phyloP scores from a whole-genome alignment of 2,329 filamentous ascomycete genomes.

The Aureobasidium zeae region DNA sequence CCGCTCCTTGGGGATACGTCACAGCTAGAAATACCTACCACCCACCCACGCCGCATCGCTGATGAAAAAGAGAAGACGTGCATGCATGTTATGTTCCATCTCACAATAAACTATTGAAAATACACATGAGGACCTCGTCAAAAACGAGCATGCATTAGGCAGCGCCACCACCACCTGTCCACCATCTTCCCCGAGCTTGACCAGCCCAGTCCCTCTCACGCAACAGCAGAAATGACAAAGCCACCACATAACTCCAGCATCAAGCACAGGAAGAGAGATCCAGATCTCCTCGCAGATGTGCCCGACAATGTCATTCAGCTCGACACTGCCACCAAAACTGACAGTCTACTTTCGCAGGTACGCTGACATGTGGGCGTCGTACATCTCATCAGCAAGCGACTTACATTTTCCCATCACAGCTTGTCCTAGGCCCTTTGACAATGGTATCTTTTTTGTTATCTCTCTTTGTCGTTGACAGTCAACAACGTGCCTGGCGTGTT shows the following conservation, averaged over 20 bases:
- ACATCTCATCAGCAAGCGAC: conserved; percentile 6
- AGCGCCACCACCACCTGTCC: conserved; percentile 2
- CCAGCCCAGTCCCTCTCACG: not conserved
- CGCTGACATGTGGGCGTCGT: not conserved
- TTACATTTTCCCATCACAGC: conserved; percentile 19
- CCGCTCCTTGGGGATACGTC: conserved; percentile 9
- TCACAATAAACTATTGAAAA: conserved; percentile 10
- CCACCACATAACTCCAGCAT: not conserved
- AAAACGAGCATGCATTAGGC: conserved; percentile 10
- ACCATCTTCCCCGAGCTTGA: not conserved
- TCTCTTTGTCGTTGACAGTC: conserved; percentile 52
- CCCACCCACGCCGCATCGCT: too few relatives aligned
- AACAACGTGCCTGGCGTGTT: conserved; percentile 43
- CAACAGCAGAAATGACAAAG: conserved; percentile 1
- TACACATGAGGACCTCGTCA: not conserved
- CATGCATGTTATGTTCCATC: conserved; percentile 8
- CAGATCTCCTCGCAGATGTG: conserved; percentile 10
- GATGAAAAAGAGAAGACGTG: too few relatives aligned
- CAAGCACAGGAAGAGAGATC: conserved; percentile 9
- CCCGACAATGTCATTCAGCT: conserved; percentile 9
- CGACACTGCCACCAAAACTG: not conserved
- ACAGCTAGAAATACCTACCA: conserved; percentile 2
- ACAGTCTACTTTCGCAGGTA: conserved; percentile 7
- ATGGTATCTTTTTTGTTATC: conserved; percentile 58
- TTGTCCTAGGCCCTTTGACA: conserved; percentile 53